phyloP scores from a whole-genome alignment of 2,329 filamentous ascomycete species.

The Trichoderma koningiopsis region DNA sequence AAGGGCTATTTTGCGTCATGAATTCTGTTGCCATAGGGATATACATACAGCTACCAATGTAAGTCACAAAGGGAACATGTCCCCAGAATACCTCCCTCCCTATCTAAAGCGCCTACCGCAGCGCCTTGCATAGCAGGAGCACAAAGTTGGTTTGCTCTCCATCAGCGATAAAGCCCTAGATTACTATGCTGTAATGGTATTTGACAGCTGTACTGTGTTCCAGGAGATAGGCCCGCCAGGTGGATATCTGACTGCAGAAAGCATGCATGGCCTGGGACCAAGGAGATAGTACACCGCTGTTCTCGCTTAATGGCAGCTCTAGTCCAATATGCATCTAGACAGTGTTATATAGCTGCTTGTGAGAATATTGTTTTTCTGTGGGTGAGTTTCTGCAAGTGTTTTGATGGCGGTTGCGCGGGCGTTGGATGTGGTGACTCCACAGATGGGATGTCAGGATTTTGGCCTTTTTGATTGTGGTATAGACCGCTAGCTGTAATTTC shows the following conservation, averaged over 20 bases:
- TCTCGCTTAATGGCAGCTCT: slow-evolving; percentile 12
- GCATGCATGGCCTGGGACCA: background rate
- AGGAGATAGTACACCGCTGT: slow-evolving; percentile 7
- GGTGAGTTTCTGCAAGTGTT: background rate
- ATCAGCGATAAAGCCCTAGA: background rate
- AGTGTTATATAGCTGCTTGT: background rate
- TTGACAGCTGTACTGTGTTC: background rate
- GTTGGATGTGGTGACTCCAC: background rate
- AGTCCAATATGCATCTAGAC: background rate
- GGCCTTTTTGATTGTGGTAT: background rate
- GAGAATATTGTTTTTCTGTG: background rate
- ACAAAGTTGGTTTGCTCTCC: background rate
- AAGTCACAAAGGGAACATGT: background rate
- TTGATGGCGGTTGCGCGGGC: no score
- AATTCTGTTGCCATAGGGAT: background rate
- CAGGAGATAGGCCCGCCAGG: slow-evolving; percentile 15
- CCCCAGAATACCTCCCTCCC: background rate
- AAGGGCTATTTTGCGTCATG: background rate
- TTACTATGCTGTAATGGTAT: background rate
- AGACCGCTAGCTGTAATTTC: background rate
- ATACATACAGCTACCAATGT: background rate
- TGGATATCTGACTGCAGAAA: slow-evolving; percentile 14
- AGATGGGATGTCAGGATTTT: no score
- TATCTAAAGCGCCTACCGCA: background rate
- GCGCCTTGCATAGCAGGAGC: background rate